Base-by-base conservation (phyloP, 192 early-diverging fungal genomes). In the Rhizophagus prolifer region DNA sequence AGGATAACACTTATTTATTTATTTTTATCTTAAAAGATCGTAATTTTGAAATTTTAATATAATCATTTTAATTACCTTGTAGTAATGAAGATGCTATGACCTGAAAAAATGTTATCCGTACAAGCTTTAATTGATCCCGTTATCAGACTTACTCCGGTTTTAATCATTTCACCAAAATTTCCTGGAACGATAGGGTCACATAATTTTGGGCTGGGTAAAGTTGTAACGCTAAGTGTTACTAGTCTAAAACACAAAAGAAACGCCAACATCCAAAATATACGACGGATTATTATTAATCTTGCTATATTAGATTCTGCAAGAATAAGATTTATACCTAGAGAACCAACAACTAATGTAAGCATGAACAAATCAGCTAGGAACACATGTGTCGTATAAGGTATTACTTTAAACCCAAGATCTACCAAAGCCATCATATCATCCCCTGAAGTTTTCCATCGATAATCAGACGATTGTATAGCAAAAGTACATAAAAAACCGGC, bases 51-150 rank as follows among this genome's bases (percentile, higher is more conserved):
- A 26, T 2, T 10, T 25, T 36, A 23, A n/a, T 41, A 41, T 41
- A 2, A 46, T 19, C n/a, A 69, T 21, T 21, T 25, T 26, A 59
- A 9, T 59, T 72, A 72, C 71, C 71, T 72, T 26, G 54, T 58
- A 38, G 71, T 72, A 72, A 83, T 83, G 61, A 83, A 83, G 34
- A 75, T 80, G 13, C 79, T 79, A 66, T 83, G 82, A 31, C 82
- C 82, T 46, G 82, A 83, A 75, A 79, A 83, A 66, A 83, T 83
- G 54, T 83, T 80, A 59, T 83, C 82, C 2, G 82, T 83, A 63
- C 82, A 83, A 28, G 82, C 82, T 60, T 83, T 64, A 26, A 79
- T 70, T 26, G 79, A 77, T 41, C 82, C 82, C 54, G 77, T 75
- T 61, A 83, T 83, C 71, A 83, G 74, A 28, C 81, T 70, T 21